Conservation (phyloP, 1,284 basidiomycete species). For the Boletus mariae region DNA sequence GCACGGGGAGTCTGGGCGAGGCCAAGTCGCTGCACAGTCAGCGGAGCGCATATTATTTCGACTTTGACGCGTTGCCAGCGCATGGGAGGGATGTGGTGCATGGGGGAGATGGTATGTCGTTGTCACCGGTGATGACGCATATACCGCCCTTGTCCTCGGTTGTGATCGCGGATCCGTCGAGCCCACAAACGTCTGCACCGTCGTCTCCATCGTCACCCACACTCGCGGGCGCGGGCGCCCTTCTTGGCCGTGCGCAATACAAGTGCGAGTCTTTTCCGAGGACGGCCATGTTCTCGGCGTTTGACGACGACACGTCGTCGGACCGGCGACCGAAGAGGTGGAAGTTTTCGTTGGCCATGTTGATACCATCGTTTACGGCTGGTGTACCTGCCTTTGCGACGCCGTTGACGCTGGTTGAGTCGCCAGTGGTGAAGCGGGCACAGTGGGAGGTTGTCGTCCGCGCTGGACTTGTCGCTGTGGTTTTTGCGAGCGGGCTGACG, state of each 20-base stretch:
- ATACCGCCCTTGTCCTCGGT: neutral
- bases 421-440: constrained; percentile 64
- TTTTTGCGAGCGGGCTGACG: constrained; percentile 17
- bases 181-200: neutral
- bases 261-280: constrained; percentile 24
- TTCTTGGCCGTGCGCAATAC: constrained; percentile 28
- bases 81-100: neutral
- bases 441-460: constrained; percentile 71
- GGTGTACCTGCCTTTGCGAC: constrained; percentile 64
- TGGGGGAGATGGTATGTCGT: neutral
- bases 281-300: neutral
- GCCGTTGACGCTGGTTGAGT: constrained; percentile 65
- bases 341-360: constrained; percentile 30
- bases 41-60: constrained; percentile 21
- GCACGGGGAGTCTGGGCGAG: constrained; percentile 8
- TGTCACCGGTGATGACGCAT: neutral
- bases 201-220: constrained; percentile 5
- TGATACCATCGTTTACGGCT: constrained; percentile 44
- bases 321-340: neutral
- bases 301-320: neutral
- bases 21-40: constrained; percentile 13
- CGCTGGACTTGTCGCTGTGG: constrained; percentile 35
- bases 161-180: neutral
- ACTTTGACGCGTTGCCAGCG: constrained; percentile 28
- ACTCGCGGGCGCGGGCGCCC: neutral